Conservation (phyloP, 2,329 filamentous ascomycete species). For the Thermoascus crustaceus region DNA sequence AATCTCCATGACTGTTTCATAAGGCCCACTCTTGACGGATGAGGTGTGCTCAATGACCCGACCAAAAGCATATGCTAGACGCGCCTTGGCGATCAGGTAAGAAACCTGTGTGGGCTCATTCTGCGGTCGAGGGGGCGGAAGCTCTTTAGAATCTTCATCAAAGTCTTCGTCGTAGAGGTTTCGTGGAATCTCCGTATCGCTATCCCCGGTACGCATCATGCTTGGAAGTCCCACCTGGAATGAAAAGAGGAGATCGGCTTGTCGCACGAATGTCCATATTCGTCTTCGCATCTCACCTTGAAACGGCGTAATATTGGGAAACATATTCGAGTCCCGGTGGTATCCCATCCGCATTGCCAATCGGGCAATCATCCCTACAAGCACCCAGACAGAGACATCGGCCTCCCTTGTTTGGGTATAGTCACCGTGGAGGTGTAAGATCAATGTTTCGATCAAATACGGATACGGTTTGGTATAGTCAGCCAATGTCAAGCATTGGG, state of each 20-base stretch:
- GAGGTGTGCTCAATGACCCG: conserved; percentile 37
- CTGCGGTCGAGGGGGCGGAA: conserved; percentile 51
- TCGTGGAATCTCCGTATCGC: conserved; percentile 52
- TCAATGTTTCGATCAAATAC: conserved; percentile 53
- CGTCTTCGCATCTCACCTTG: conserved; percentile 51
- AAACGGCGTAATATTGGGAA: conserved; percentile 51
- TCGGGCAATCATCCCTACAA: conserved; percentile 52
- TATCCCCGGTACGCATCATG: conserved; percentile 57
- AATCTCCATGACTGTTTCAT: conserved; percentile 54
- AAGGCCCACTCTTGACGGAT: conserved; percentile 39
- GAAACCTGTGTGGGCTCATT: conserved; percentile 50
- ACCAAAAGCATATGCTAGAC: conserved; percentile 35
- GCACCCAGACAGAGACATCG: conserved; percentile 52
- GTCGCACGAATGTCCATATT: conserved; percentile 43
- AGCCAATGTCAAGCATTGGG: conserved; percentile 55
- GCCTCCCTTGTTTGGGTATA: conserved; percentile 52
- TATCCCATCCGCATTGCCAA: conserved; percentile 60
- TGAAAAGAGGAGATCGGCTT: conserved; percentile 56
- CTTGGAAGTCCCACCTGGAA: conserved; percentile 61
- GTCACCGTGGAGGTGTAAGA: conserved; percentile 55
- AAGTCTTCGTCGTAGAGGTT: conserved; percentile 62
- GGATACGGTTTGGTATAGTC: conserved; percentile 56
- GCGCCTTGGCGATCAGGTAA: conserved; percentile 42
- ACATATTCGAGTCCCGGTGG: conserved; percentile 54
- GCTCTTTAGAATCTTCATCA: conserved; percentile 43